A percentile compares a stretch with the other conserved stretches of the same genome.
These are phyloP conservation scores for Talaromyces wortmannii DNA, from an alignment of 495 filamentous ascomycete species.

Conservation along the genomic window DNA sequence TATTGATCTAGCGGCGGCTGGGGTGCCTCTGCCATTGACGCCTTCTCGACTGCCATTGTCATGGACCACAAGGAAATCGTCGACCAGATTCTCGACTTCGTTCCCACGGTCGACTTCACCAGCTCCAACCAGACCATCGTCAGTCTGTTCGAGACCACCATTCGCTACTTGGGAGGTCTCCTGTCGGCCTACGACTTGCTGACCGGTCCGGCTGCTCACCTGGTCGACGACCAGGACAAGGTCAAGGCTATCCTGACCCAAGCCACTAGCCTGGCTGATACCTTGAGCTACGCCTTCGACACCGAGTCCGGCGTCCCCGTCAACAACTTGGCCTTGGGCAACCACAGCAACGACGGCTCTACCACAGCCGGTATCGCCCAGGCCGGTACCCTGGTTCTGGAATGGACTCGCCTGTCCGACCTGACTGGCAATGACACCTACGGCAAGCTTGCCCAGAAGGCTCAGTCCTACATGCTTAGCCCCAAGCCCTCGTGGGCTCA, in stretches of 20 bases:
- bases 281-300: constrained; percentile 70
- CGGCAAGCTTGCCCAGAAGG: constrained; percentile 57
- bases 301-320: constrained; percentile 70
- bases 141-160: constrained; percentile 85
- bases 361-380: constrained; percentile 62
- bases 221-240: constrained; percentile 35
- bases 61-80: constrained; percentile 67
- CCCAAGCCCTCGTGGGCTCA: constrained; percentile 55
- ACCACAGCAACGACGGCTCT: constrained; percentile 35
- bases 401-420: constrained; percentile 81
- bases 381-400: constrained; percentile 68
- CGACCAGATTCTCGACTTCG: constrained; percentile 59
- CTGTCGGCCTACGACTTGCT: constrained; percentile 79
- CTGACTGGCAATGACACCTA: constrained; percentile 63
- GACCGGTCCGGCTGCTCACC: constrained; percentile 55
- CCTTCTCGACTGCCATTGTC: constrained; percentile 70
- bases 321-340: constrained; percentile 60
- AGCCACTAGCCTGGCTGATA: constrained; percentile 61
- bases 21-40: constrained; percentile 82
- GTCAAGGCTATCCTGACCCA: constrained; percentile 57
- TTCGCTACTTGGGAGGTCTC: constrained; percentile 77
- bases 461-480: constrained; percentile 63
- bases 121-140: constrained; percentile 45
- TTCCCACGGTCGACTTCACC: constrained; percentile 63
- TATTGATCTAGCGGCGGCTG: constrained; percentile 61